Base-by-base conservation (phyloP, 345 rosid genomes). In the Salix koriyanagi region DNA sequence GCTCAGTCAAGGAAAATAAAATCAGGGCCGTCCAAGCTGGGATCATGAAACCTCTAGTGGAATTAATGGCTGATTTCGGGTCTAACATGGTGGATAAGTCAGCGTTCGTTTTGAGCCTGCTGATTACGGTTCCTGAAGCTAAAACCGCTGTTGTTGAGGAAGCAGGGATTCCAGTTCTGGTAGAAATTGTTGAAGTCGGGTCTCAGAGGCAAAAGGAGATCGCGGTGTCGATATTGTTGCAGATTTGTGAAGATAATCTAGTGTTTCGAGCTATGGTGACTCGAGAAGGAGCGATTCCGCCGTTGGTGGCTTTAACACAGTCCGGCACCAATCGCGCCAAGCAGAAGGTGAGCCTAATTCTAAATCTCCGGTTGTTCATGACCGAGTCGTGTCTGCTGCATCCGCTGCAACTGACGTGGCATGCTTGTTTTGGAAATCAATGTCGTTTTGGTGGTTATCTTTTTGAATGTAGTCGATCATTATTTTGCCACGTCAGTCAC, bases 71-170 rank as follows among this genome's bases (percentile, higher is more conserved):
- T 13, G 99, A 93, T 82, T 89, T 96, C 62, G 92, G 85, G 68
- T 93, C 99, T 16, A 96, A 85, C 88, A 96, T 96, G 99, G 97
- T 93, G 44, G 99, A 96, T 79, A 96, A 96, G 77, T 90, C 98
- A n/a, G 98, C 91, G 1, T 92, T 79, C 74, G 94, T 96, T 18
- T 68, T 90, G 89, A 86, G 84, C 72, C 67, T 87, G 56, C 61
- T 96, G 76, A 87, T 89, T 41, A 77, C 89, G 13, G 83, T 80
- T 41, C 81, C 87, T 74, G 98, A 96, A 75, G 94, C 96, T 4
- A 90, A 82, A 70, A 71, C 89, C 70, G 85, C 97, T 68, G 58
- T 92, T 5, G 99, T 96, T 32, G 94, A 90, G 30, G 99, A 93
- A 78, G 98, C 92, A 0, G 98, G 97, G 25, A 87, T 96, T 25